Percentiles rank a stretch among this genome's conserved stretches.
Evolutionary conservation across 768 basidiomycete genomes (phyloP).

Genomic region (Lentinus tigrinus): DNA sequence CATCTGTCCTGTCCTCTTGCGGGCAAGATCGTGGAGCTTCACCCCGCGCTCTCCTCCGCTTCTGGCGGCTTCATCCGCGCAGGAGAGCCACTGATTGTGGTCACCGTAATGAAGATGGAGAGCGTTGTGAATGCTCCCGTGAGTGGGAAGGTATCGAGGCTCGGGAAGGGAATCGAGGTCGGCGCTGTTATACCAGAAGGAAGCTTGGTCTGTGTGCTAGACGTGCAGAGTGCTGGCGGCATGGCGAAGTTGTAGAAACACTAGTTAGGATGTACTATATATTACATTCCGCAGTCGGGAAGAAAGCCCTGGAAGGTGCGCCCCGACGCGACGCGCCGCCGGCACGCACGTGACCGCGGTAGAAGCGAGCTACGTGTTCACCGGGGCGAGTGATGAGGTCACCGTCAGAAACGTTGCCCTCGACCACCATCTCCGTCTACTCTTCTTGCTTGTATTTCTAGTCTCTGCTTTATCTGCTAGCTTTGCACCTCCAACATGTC

Average conservation of each 20-base stretch:
- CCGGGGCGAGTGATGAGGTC: conserved; percentile 3
- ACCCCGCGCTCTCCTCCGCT: conserved; percentile 2
- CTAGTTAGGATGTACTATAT: too few species aligned
- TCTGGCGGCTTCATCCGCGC: not conserved
- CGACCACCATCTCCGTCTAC: not conserved
- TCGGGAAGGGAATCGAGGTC: conserved; percentile 11
- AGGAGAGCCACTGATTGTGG: conserved; percentile 11
- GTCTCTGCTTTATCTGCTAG: not conserved
- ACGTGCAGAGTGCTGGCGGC: not conserved
- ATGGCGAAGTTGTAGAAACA: conserved; percentile 1
- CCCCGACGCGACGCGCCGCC: conserved; percentile 12
- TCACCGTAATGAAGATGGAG: conserved; percentile 22
- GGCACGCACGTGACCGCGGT: conserved; percentile 14
- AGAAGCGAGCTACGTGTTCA: conserved; percentile 17
- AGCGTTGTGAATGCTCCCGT: conserved; percentile 4
- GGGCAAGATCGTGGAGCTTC: conserved; percentile 19
- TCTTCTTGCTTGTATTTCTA: not conserved
- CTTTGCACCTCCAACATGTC: conserved; percentile 22
- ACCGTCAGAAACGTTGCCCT: not conserved
- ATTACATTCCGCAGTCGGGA: too few species aligned
- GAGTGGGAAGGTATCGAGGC: conserved; percentile 4
- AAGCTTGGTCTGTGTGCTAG: conserved; percentile 8
- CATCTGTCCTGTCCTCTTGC: conserved; percentile 14
- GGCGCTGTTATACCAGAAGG: conserved; percentile 14
- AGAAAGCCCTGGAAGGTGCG: conserved; percentile 10